These are phyloP conservation scores for Lasiodiplodia sp. DNA, from an alignment of 2,329 filamentous ascomycete genomes.

Conservation along the genomic window DNA sequence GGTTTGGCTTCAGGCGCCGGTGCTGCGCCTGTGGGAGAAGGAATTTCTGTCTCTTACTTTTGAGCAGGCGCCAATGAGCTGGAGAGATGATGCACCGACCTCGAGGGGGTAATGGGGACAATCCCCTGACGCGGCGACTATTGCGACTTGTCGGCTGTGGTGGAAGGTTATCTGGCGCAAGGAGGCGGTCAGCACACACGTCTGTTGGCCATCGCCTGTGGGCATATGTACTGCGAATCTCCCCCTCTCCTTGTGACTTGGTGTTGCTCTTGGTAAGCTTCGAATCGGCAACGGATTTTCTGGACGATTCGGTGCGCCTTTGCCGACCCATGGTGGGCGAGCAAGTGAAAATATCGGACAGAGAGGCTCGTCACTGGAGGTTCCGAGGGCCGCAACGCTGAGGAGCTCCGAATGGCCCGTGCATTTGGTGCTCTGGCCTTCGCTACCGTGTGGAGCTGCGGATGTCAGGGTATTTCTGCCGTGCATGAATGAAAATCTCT, in stretches of 20 bases:
- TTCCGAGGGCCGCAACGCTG: background rate
- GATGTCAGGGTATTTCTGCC: background rate
- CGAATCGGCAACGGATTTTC: background rate
- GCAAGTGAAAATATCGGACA: background rate
- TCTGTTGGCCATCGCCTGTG: background rate
- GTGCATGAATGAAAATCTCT: background rate
- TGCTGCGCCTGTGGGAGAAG: background rate
- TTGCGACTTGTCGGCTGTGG: background rate
- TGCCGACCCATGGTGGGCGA: background rate
- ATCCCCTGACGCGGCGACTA: background rate
- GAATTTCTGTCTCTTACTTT: background rate
- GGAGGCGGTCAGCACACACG: background rate
- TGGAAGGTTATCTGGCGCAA: background rate
- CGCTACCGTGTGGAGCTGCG: background rate
- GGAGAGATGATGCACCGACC: background rate
- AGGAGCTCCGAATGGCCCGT: no score
- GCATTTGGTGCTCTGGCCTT: background rate
- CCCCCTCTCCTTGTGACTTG: background rate
- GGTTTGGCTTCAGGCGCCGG: background rate
- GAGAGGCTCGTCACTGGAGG: background rate
- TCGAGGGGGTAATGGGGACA: background rate
- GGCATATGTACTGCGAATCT: background rate
- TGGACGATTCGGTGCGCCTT: background rate
- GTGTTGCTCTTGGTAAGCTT: background rate
- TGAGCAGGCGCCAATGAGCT: no score